Conservation (phyloP, 2,329 filamentous ascomycete genomes). For the Fusarium subtropicale region DNA sequence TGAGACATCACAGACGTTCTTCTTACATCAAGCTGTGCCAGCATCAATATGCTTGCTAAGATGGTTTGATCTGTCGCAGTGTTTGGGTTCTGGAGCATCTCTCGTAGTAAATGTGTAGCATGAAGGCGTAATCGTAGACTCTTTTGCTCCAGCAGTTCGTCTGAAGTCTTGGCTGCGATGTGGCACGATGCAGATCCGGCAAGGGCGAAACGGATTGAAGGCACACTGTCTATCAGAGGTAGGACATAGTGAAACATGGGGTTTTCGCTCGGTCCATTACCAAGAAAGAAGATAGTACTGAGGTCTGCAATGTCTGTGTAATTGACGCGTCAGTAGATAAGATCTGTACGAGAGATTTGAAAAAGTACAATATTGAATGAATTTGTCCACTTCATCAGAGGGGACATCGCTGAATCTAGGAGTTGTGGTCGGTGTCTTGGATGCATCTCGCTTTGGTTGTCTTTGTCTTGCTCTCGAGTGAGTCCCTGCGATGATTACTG, state of each 20-base stretch:
- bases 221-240: slow-evolving; percentile 3
- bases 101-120: slow-evolving; percentile 1
- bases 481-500: fast-evolving
- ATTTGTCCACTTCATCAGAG: slow-evolving; percentile 3
- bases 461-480: not conserved
- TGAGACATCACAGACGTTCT: not conserved
- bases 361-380: slow-evolving; percentile 8
- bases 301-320: slow-evolving; percentile 6
- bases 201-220: slow-evolving; percentile 19
- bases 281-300: slow-evolving; percentile 22
- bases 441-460: not conserved
- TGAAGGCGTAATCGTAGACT: slow-evolving; percentile 16
- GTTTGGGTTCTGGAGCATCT: not conserved
- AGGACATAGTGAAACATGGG: slow-evolving; percentile 29
- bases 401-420: not conserved
- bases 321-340: not conserved
- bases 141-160: not conserved
- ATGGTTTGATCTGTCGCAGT: not conserved
- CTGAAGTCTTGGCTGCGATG: slow-evolving; percentile 13
- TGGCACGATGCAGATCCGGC: slow-evolving; percentile 22
- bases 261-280: slow-evolving; percentile 13
- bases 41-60: slow-evolving; percentile 18
- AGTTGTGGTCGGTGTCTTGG: fast-evolving
- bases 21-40: slow-evolving; percentile 23
- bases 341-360: not conserved